Percentiles rank a stretch among this genome's conserved stretches.
phyloP scores from a whole-genome alignment of 768 basidiomycete species.

The Lepiota venenata region DNA sequence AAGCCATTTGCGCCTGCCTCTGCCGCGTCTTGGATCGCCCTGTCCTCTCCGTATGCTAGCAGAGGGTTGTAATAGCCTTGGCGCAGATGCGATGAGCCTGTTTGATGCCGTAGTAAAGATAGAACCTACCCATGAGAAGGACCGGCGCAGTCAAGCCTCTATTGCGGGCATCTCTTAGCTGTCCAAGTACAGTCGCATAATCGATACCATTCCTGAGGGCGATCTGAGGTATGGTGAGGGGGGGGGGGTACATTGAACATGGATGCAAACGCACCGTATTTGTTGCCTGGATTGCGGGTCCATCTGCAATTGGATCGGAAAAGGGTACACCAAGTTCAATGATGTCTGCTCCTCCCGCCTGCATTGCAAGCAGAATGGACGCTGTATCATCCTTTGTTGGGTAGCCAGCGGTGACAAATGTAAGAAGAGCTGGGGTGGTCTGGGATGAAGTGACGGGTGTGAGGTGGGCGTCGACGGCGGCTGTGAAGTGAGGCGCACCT shows the following conservation, averaged over 20 bases:
- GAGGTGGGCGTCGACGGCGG: not conserved
- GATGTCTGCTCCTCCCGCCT: constrained; percentile 89
- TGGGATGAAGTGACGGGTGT: constrained; percentile 21
- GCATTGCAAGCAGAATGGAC: constrained; percentile 86
- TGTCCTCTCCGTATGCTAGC: constrained; percentile 93
- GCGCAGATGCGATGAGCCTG: constrained; percentile 9
- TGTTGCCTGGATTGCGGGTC: constrained; percentile 87
- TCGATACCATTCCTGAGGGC: constrained; percentile 81
- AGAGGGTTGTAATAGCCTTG: constrained; percentile 97
- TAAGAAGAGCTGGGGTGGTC: constrained; percentile 65
- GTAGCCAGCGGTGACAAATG: constrained; percentile 95
- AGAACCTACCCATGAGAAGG: constrained; percentile 81
- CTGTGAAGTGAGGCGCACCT: constrained; percentile 31
- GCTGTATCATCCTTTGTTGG: constrained; percentile 80
- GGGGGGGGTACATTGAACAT: constrained; percentile 1
- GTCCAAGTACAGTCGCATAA: constrained; percentile 69
- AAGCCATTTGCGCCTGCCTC: constrained; percentile 96
- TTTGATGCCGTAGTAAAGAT: not conserved
- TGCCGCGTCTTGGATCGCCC: constrained; percentile 84
- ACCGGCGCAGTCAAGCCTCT: constrained; percentile 84
- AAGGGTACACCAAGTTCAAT: constrained; percentile 96
- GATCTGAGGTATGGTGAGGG: constrained; percentile 45
- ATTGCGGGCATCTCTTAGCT: constrained; percentile 74
- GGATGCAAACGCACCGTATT: constrained; percentile 70
- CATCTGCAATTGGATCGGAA: constrained; percentile 96